Evolutionary conservation across 495 filamentous ascomycete species (phyloP).

Genomic region (Lasiosphaeria miniovina): DNA sequence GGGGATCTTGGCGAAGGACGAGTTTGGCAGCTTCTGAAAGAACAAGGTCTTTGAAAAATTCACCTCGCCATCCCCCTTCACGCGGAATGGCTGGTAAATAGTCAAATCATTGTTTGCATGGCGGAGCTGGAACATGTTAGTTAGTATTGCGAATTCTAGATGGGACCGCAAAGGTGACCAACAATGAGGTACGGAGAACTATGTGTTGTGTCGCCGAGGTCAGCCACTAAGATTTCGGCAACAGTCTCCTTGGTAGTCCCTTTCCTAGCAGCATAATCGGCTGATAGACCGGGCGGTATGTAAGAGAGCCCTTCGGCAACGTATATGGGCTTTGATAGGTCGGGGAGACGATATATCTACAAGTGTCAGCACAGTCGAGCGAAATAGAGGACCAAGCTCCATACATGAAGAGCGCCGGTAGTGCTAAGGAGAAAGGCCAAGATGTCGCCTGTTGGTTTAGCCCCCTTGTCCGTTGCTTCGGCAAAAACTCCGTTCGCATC

Average conservation of each 20-base stretch:
- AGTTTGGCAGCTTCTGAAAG: slow-evolving; percentile 73
- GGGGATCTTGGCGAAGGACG: slow-evolving; percentile 53
- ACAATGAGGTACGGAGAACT: slow-evolving; percentile 80
- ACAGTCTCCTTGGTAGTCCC: slow-evolving; percentile 67
- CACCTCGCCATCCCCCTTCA: slow-evolving; percentile 27
- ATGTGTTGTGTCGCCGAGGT: slow-evolving; percentile 71
- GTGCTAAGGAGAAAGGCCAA: slow-evolving; percentile 71
- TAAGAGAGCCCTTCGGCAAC: slow-evolving; percentile 69
- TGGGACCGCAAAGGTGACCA: slow-evolving; percentile 13
- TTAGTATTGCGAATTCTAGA: slow-evolving; percentile 4
- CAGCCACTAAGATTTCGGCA: slow-evolving; percentile 73
- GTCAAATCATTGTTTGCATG: slow-evolving; percentile 75
- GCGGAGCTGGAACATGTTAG: slow-evolving; percentile 55
- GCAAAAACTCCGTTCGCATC: slow-evolving; percentile 60
- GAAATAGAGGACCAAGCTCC: slow-evolving; percentile 26
- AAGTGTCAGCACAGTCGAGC: slow-evolving; percentile 7
- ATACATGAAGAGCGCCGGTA: slow-evolving; percentile 70
- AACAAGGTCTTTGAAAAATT: slow-evolving; percentile 51
- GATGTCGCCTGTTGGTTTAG: slow-evolving; percentile 46
- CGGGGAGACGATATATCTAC: slow-evolving; percentile 61
- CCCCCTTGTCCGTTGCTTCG: slow-evolving; percentile 40
- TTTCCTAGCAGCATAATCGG: slow-evolving; percentile 64
- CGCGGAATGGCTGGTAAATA: slow-evolving; percentile 77
- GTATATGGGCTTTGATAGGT: slow-evolving; percentile 59
- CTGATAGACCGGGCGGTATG: slow-evolving; percentile 71